These are phyloP conservation scores for Dryas alaskensis DNA, from an alignment of 306 rosid species.

Conservation along the genomic window DNA sequence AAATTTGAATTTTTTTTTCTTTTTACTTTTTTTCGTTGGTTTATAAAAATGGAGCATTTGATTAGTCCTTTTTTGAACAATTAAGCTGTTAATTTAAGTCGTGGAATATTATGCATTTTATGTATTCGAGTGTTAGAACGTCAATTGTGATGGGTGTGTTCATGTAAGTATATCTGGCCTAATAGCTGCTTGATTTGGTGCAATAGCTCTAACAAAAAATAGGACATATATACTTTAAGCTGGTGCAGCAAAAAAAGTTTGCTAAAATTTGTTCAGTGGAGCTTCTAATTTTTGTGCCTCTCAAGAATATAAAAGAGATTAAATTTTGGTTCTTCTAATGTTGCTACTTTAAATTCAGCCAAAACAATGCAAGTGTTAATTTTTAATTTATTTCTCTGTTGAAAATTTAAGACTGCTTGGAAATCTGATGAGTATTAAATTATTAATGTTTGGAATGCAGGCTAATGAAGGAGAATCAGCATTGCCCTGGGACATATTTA, in stretches of 20 bases:
- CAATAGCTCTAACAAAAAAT: neutral
- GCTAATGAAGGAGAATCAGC: constrained; percentile 44
- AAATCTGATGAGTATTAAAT: constrained; percentile 14
- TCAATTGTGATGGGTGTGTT: neutral
- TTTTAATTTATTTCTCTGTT: neutral
- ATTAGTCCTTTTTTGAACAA: neutral
- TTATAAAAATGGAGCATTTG: neutral
- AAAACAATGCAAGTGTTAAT: too few relatives aligned
- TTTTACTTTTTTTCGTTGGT: neutral
- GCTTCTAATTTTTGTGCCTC: neutral
- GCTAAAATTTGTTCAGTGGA: neutral
- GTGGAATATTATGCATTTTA: neutral
- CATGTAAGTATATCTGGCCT: neutral
- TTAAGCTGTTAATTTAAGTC: neutral
- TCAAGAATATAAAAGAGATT: neutral
- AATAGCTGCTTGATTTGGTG: neutral
- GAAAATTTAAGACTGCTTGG: constrained; percentile 7
- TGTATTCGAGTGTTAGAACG: neutral
- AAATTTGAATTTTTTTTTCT: neutral
- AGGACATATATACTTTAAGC: neutral
- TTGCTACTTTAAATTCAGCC: neutral
- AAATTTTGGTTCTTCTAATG: neutral
- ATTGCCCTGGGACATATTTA: constrained; percentile 52
- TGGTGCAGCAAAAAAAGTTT: neutral
- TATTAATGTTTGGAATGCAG: constrained; percentile 48